phyloP scores from a whole-genome alignment of 106 monocot species.

The Dioscorea zingiberensis region DNA sequence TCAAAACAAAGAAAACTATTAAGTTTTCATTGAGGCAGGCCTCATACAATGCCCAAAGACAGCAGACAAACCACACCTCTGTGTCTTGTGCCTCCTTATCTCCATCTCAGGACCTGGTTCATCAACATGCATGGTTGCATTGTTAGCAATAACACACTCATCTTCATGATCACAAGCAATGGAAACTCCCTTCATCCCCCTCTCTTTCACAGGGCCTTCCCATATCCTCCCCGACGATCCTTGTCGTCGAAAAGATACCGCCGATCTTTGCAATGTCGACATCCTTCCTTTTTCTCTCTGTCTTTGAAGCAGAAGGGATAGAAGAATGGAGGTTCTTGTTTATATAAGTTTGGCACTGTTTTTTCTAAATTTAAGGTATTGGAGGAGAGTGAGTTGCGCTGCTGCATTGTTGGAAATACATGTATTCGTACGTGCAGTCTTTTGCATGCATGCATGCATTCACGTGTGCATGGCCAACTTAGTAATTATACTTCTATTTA shows the following conservation, averaged over 20 bases:
- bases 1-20: not conserved
- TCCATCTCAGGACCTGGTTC: too few relatives aligned
- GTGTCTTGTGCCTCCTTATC: not conserved
- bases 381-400: too few relatives aligned
- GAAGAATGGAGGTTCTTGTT: too few relatives aligned
- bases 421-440: too few relatives aligned
- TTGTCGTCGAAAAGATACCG: conserved; percentile 9
- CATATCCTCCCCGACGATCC: conserved; percentile 11
- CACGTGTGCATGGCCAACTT: not conserved
- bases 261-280: conserved; percentile 5
- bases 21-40: not conserved
- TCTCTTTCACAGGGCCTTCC: not conserved
- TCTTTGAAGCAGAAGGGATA: not conserved
- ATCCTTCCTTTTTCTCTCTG: not conserved
- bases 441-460: too few relatives aligned
- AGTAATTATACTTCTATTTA: not conserved
- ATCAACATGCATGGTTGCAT: too few relatives aligned
- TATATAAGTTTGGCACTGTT: too few relatives aligned
- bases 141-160: too few relatives aligned
- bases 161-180: too few relatives aligned
- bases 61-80: not conserved
- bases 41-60: conserved; percentile 3
- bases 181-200: not conserved
- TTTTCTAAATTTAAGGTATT: too few relatives aligned
- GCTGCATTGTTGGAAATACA: too few relatives aligned